Percentiles rank a stretch among this genome's conserved stretches.
phyloP scores from a whole-genome alignment of 257 asterid species.

The Buddleja alternifolia region DNA sequence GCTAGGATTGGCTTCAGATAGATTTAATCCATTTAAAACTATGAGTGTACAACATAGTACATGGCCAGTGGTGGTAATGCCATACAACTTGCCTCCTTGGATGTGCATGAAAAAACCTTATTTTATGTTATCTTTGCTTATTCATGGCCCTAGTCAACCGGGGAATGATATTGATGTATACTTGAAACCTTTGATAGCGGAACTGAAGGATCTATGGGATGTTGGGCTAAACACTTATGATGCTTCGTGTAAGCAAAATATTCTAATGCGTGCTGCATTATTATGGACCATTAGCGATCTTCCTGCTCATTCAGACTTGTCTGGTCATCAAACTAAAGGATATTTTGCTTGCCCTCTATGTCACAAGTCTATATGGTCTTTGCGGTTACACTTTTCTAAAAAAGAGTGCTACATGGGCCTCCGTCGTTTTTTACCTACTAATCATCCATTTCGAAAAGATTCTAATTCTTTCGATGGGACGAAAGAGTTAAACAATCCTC shows the following conservation, averaged over 20 bases:
- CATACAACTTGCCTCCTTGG: too few relatives aligned
- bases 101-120: too few relatives aligned
- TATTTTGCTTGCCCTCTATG: neutral
- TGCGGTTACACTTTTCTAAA: neutral
- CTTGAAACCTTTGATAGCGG: too few relatives aligned
- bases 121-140: slow-evolving; percentile 4
- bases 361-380: neutral
- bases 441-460: slow-evolving; percentile 7
- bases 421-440: neutral
- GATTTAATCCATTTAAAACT: too few relatives aligned
- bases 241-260: slow-evolving; percentile 7
- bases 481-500: neutral
- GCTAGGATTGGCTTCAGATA: too few relatives aligned
- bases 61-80: too few relatives aligned
- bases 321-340: slow-evolving; percentile 10
- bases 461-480: neutral
- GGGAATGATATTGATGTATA: slow-evolving; percentile 18
- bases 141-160: neutral
- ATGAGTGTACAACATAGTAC: too few relatives aligned
- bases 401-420: slow-evolving; percentile 10
- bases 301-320: neutral
- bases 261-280: neutral
- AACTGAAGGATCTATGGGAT: neutral
- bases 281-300: slow-evolving; percentile 7
- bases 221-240: neutral